Evolutionary conservation across 192 early-diverging fungal genomes (phyloP).

Genomic region (Geranomyces variabilis): DNA sequence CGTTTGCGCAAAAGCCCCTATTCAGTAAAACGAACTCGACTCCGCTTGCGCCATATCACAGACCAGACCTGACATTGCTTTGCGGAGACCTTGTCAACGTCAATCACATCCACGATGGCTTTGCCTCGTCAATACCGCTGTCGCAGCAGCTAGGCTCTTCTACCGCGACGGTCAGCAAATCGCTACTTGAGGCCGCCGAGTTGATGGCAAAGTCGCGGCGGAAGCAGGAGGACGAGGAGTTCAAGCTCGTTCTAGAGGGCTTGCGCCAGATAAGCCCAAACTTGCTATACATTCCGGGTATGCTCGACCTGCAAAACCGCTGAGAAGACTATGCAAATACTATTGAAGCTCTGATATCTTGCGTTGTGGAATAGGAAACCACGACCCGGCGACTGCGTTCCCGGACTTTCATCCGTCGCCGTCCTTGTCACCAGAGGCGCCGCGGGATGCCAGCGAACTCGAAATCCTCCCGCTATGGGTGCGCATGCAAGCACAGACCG

Average conservation of each 20-base stretch:
- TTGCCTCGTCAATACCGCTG: conserved; percentile 7
- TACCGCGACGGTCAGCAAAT: neutral
- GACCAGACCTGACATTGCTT: conserved; percentile 28
- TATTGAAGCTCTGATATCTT: neutral
- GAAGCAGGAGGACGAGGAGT: conserved; percentile 30
- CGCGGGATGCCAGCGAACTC: neutral
- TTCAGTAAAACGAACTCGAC: neutral
- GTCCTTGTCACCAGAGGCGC: neutral
- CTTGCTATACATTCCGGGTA: conserved; percentile 32
- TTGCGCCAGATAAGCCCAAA: conserved; percentile 11
- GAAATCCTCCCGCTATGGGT: conserved; percentile 25
- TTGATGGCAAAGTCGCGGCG: conserved; percentile 8
- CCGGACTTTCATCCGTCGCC: conserved; percentile 22
- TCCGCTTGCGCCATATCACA: neutral
- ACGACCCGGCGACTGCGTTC: conserved; percentile 33
- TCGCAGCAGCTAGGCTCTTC: neutral
- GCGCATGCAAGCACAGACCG: conserved; percentile 16
- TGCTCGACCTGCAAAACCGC: neutral
- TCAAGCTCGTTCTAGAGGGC: conserved; percentile 13
- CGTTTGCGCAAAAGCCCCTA: neutral
- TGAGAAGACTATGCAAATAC: too few species aligned
- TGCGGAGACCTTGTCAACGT: conserved; percentile 34
- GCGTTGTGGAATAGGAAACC: conserved; percentile 19
- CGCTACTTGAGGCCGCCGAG: conserved; percentile 14
- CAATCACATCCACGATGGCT: conserved; percentile 24